A percentile compares a stretch with the other conserved stretches of the same genome.
Conservation (phyloP, 805 yeast genomes). For the Lipomyces orientalis region DNA sequence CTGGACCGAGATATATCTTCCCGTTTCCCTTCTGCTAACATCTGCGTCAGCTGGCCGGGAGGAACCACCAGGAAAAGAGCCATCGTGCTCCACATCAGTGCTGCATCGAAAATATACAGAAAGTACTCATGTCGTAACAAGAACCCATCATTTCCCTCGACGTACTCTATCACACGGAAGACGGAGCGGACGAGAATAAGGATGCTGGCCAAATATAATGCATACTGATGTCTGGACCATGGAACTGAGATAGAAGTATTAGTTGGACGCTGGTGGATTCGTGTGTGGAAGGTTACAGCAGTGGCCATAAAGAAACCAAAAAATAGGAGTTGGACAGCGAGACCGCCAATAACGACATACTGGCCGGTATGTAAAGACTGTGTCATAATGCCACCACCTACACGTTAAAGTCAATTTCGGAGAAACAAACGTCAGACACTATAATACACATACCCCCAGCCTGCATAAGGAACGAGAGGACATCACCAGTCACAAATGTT, state of each 20-base stretch:
- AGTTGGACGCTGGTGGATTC: not conserved
- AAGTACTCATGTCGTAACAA: constrained; percentile 14
- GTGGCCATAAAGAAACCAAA: constrained; percentile 44
- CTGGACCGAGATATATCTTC: not conserved
- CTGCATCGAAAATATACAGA: constrained; percentile 15
- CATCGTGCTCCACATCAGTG: constrained; percentile 11
- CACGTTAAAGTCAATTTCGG: too few species aligned
- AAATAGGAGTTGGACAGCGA: constrained; percentile 45
- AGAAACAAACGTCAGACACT: too few species aligned
- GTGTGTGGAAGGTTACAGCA: constrained; percentile 33
- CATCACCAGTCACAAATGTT: constrained; percentile 41
- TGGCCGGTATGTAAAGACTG: constrained; percentile 34
- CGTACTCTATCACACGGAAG: constrained; percentile 13
- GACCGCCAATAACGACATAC: constrained; percentile 43
- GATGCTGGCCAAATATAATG: constrained; percentile 8
- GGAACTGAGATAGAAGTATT: not conserved
- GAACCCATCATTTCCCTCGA: constrained; percentile 15
- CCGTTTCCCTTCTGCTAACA: not conserved
- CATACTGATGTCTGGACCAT: not conserved
- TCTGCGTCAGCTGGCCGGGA: not conserved
- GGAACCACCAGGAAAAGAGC: not conserved
- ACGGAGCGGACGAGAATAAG: constrained; percentile 15
- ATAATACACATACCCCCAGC: constrained; percentile 27
- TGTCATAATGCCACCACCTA: constrained; percentile 33
- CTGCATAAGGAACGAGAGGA: constrained; percentile 39